These are phyloP conservation scores for Mycena rebaudengoi DNA, from an alignment of 768 basidiomycete species.

Conservation along the genomic window DNA sequence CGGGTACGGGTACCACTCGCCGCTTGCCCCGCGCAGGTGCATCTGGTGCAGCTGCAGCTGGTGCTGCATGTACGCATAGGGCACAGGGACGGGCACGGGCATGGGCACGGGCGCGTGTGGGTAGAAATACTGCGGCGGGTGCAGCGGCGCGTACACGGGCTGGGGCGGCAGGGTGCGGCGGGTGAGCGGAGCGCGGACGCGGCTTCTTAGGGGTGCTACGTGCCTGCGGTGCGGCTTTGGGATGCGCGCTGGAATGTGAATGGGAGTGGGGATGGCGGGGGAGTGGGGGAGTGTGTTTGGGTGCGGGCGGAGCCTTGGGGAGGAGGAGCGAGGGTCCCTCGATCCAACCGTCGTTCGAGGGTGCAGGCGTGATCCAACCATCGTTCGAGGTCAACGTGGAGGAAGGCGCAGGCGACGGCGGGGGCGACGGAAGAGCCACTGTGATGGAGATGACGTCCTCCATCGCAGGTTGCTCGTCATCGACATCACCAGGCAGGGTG, in stretches of 20 bases:
- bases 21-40: slow-evolving; percentile 26
- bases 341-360: slow-evolving; percentile 51
- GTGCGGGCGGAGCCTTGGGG: not conserved
- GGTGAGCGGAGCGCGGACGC: not conserved
- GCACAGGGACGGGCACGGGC: slow-evolving; percentile 11
- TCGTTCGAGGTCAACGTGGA: too few relatives aligned
- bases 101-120: slow-evolving; percentile 5
- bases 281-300: not conserved
- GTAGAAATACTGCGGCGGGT: slow-evolving; percentile 22
- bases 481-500: too few relatives aligned
- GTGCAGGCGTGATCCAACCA: too few relatives aligned
- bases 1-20: slow-evolving; percentile 17
- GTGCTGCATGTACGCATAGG: slow-evolving; percentile 24
- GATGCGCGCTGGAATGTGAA: not conserved
- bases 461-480: slow-evolving; percentile 16
- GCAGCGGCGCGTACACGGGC: slow-evolving; percentile 1
- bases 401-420: slow-evolving; percentile 36
- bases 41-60: slow-evolving; percentile 21
- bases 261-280: not conserved
- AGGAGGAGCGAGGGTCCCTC: slow-evolving; percentile 36
- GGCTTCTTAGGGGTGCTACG: slow-evolving; percentile 16
- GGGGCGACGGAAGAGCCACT: slow-evolving; percentile 32
- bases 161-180: not conserved
- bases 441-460: slow-evolving; percentile 16
- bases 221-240: not conserved